A percentile compares a stretch with the other conserved stretches of the same genome.
Evolutionary conservation across 352 stramenopile species (phyloP).

Genomic region (Globisporangium cederbergense): DNA sequence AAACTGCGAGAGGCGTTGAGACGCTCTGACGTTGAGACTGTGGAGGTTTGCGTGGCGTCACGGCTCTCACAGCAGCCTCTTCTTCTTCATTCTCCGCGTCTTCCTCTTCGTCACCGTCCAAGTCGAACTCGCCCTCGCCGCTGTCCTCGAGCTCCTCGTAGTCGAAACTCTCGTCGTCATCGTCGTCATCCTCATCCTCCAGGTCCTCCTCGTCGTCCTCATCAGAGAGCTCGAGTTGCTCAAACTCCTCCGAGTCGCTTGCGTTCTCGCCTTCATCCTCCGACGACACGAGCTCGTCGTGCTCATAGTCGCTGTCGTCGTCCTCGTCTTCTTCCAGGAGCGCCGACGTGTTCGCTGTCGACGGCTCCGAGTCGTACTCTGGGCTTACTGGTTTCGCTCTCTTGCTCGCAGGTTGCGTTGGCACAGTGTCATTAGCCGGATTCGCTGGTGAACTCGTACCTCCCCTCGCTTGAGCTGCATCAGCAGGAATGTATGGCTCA

Average conservation of each 20-base stretch:
- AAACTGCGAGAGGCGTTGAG: background rate
- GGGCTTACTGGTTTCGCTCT: background rate
- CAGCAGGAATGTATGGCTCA: background rate
- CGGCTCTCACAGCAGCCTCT: background rate
- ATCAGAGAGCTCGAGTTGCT: slow-evolving; percentile 72
- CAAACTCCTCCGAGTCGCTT: slow-evolving; percentile 73
- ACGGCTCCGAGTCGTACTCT: slow-evolving; percentile 9
- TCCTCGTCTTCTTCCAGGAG: slow-evolving; percentile 39
- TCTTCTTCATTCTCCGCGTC: background rate
- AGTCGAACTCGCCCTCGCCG: slow-evolving; percentile 7
- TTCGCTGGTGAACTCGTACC: background rate
- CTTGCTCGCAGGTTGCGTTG: background rate
- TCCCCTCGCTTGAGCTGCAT: background rate
- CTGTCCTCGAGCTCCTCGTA: slow-evolving; percentile 20
- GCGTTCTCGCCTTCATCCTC: slow-evolving; percentile 31
- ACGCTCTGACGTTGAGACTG: background rate
- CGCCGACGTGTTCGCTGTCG: slow-evolving; percentile 4
- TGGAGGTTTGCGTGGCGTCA: background rate
- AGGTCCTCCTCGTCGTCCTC: slow-evolving; percentile 41
- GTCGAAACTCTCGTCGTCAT: slow-evolving; percentile 21
- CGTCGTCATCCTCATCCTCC: slow-evolving; percentile 20
- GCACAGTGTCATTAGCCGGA: background rate
- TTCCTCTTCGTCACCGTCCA: background rate
- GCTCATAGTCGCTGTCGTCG: slow-evolving; percentile 84
- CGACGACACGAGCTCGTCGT: slow-evolving; percentile 76